Percentiles rank a stretch among this genome's conserved stretches.
Evolutionary conservation across 2,329 filamentous ascomycete species (phyloP).

Genomic region (Meredithiella fracta): DNA sequence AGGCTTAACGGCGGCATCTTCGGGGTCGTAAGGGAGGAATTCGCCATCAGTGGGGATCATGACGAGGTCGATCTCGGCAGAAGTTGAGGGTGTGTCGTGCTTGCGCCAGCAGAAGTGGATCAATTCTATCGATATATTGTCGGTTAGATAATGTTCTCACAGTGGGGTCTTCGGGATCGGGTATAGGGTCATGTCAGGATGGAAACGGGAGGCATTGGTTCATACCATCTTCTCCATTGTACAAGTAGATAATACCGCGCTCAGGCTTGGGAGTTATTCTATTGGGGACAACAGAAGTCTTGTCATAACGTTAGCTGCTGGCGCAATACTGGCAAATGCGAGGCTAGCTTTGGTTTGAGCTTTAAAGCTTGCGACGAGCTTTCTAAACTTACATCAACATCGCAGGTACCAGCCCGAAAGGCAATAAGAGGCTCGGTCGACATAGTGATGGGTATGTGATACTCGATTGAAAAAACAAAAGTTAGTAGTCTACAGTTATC

Average conservation of each 20-base stretch:
- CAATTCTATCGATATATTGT: conserved; percentile 41
- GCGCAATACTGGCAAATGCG: neutral
- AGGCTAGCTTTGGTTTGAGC: conserved; percentile 4
- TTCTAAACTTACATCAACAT: conserved; percentile 50
- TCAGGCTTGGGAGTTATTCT: conserved; percentile 58
- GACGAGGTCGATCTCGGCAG: conserved; percentile 69
- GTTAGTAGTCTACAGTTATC: neutral
- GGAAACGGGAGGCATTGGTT: neutral
- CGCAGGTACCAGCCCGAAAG: conserved; percentile 88
- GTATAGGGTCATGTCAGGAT: neutral
- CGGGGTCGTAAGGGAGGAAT: conserved; percentile 60
- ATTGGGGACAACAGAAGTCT: conserved; percentile 33
- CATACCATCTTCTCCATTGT: conserved; percentile 62
- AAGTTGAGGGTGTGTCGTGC: conserved; percentile 49
- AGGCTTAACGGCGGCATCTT: conserved; percentile 44
- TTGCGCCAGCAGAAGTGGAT: conserved; percentile 96
- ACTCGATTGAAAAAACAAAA: conserved; percentile 42
- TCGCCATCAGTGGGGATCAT: conserved; percentile 84
- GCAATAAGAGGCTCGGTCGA: conserved; percentile 46
- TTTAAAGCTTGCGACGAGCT: conserved; percentile 1
- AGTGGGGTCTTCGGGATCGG: too few species aligned
- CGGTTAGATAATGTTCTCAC: neutral
- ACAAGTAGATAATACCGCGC: conserved; percentile 82
- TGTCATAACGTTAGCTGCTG: conserved; percentile 4
- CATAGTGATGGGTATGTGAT: neutral